Evolutionary conservation across 805 yeast genomes (phyloP).

Genomic region (Starmerella geochares): DNA sequence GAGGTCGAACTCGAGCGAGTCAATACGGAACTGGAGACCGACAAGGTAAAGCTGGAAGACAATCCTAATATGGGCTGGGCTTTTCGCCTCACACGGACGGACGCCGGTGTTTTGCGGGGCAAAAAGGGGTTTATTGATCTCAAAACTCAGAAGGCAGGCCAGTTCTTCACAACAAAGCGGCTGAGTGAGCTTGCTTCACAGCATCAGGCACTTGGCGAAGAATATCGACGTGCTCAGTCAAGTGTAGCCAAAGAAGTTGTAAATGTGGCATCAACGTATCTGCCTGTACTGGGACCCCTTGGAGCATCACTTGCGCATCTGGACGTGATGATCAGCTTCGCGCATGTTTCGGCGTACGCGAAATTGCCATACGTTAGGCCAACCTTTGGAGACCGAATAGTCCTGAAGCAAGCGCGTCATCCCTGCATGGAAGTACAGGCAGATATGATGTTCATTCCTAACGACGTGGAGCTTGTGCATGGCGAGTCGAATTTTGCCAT

Average conservation of each 20-base stretch:
- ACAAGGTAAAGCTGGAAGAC: constrained; percentile 78
- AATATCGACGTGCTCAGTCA: constrained; percentile 66
- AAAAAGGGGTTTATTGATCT: constrained; percentile 57
- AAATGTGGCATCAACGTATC: constrained; percentile 67
- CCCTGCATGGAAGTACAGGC: constrained; percentile 92
- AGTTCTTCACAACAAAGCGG: constrained; percentile 68
- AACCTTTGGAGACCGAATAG: constrained; percentile 43
- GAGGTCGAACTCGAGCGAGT: constrained; percentile 50
- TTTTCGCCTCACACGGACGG: constrained; percentile 78
- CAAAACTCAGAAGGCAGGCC: constrained; percentile 91
- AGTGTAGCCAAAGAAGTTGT: constrained; percentile 76
- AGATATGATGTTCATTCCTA: constrained; percentile 79
- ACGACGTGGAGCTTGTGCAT: constrained; percentile 63
- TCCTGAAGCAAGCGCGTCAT: constrained; percentile 72
- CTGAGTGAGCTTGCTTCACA: constrained; percentile 52
- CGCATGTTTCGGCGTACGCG: constrained; percentile 73
- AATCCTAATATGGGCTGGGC: constrained; percentile 92
- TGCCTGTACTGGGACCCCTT: constrained; percentile 63
- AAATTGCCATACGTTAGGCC: constrained; percentile 77
- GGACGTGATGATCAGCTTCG: constrained; percentile 78
- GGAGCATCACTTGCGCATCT: constrained; percentile 56
- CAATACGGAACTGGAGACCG: constrained; percentile 68
- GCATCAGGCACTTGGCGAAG: constrained; percentile 48
- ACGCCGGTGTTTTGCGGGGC: constrained; percentile 67
- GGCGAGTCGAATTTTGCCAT: constrained; percentile 59